phyloP scores from a whole-genome alignment of 257 asterid genomes.

The Capsicum baccatum region DNA sequence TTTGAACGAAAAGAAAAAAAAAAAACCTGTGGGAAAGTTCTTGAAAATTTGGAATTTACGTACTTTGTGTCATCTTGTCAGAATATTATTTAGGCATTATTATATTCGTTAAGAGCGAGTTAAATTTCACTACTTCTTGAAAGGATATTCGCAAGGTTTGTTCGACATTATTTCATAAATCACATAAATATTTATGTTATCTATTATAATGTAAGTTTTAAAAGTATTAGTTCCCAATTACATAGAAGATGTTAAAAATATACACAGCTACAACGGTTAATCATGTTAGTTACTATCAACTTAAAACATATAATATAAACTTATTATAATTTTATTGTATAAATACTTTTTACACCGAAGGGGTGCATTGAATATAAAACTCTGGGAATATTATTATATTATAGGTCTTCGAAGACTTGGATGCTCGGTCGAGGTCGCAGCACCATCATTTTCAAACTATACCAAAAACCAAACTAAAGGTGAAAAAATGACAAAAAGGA shows the following conservation, averaged over 20 bases:
- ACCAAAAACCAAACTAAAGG: background rate
- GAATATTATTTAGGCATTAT: slow-evolving; percentile 2
- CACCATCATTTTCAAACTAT: background rate
- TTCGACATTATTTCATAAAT: background rate
- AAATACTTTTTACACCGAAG: background rate
- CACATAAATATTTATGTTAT: too few species aligned
- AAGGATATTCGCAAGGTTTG: background rate
- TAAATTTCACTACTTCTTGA: background rate
- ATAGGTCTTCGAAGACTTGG: background rate
- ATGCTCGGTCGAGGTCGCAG: background rate
- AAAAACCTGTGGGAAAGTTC: background rate
- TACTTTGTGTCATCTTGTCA: background rate
- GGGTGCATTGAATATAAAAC: background rate
- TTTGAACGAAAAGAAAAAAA: background rate
- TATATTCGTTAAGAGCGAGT: background rate
- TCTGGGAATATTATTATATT: background rate
- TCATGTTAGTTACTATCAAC: background rate
- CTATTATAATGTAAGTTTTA: too few species aligned
- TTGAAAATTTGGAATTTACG: background rate
- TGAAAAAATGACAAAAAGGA: background rate
- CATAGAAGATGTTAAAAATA: background rate
- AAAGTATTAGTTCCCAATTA: too few species aligned
- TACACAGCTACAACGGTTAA: background rate
- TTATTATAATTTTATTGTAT: background rate
- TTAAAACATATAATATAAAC: background rate